Evolutionary conservation across 2,329 filamentous ascomycete species (phyloP), one percentile per base, ranked within the genome.

Genomic region (Dothideomycetes sp.): DNA sequence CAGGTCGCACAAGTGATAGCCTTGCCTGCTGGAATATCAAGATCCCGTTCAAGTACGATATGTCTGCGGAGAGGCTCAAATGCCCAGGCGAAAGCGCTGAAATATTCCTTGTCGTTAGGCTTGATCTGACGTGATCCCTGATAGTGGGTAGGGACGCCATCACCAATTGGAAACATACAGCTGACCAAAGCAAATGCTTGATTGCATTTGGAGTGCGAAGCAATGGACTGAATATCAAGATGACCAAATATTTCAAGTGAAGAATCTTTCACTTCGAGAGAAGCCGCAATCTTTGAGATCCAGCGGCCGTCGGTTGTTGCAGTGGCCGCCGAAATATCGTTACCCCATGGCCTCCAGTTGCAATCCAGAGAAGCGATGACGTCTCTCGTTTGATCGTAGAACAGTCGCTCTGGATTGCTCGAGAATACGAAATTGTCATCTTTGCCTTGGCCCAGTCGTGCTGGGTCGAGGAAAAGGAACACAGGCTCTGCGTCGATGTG

Each of bases 381-480:
- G 3, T 58, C 49, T 24, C 75, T 65, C 4, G 57, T 43, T 33
- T 71, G 63, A 14, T 68, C 65, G 29, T 67, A 65, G 11, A 64
- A 56, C 5, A 71, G 55, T 4, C 65, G 59, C 7, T 57, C 54
- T 41, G 66, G 65, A 34, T 70, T 63, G 5, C 62, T 47, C 2
- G 75, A 66, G 48, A 82, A 76, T 0, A 79, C 69, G 47, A 77
- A 78, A 2, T 53, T 54, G 49, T 81, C 75, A 4, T 66, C 41
- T 0, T 59, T 50, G 0, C 63, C 53, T 19, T 66, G 52, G 1
- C 68, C 68, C 27, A 69, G 61, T 12, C 65, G 65, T 4, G 64
- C 58, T 0, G 75, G 70, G 39, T 81, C 73, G 3, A 77, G 56
- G 48, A 79, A 80, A 2, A 81, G 53, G 46, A 68, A 81, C 0